Evolutionary conservation across 2,329 filamentous ascomycete species (phyloP), one percentile per base, ranked within the genome.

Genomic region (Daldinia sp.): DNA sequence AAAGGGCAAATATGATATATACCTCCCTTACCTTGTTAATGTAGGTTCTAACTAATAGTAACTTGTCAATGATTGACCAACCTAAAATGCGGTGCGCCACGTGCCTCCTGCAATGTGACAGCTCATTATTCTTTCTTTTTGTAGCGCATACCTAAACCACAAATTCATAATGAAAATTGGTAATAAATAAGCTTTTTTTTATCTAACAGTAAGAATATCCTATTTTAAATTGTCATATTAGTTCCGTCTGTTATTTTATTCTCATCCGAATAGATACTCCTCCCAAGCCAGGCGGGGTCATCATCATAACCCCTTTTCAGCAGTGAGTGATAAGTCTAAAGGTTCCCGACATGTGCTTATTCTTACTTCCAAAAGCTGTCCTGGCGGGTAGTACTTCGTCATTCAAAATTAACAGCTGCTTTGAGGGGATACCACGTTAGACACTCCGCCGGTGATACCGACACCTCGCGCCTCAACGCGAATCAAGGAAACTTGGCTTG

Each of bases 391-490:
- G 26, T 6, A 10, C 15, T n/a, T 26, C 15, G 10, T 6, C 10
- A 1, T 30, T 30, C 26, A 18, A 33, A 4, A 30, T 66, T 20
- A 68, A 39, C 68, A 70, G 33, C 33, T 23, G 13, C n/a, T 37
- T 23, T 60, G 53, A 48, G 65, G 18, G 15, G 58, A 57, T 51
- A 68, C 33, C 1, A 68, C 28, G 13, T 39, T 41, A 33, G 68
- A 70, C 2, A 55, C 28, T 18, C 48, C 59, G 1, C 46, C n/a
- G 1, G 48, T 33, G 20, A 70, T 53, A 6, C 39, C 54, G 0
- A 46, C n/a, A 0, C 68, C 65, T 13, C 55, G 50, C 4, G 70
- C 68, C 20, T 72, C 65, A 15, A 67, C 70, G 15, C 61, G 63
- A 4, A 72, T 41, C 3, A 67, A 62, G 6, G 48, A 20, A 18